A percentile compares a stretch with the other conserved stretches of the same genome.
Conservation (phyloP, 345 rosid genomes). For the Arabidopsis arenosa region DNA sequence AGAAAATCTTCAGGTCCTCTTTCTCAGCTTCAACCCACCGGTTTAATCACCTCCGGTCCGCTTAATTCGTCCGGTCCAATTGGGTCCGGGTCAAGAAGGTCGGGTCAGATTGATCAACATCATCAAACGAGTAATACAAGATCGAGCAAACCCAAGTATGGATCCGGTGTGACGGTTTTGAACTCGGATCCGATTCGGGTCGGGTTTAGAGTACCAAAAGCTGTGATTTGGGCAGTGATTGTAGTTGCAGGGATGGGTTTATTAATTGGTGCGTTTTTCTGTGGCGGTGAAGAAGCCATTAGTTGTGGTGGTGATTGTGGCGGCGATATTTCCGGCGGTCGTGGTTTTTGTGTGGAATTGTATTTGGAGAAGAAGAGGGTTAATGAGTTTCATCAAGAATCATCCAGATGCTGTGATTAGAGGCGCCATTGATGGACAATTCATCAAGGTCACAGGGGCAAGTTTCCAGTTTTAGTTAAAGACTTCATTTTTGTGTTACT, state of each 20-base stretch:
- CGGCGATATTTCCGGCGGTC: slow-evolving; percentile 65
- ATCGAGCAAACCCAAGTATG: slow-evolving; percentile 69
- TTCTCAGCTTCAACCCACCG: slow-evolving; percentile 92
- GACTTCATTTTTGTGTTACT: not conserved
- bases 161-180: slow-evolving; percentile 72
- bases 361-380: slow-evolving; percentile 67
- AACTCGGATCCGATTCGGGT: slow-evolving; percentile 68
- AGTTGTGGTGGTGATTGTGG: slow-evolving; percentile 74
- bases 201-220: slow-evolving; percentile 73
- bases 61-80: slow-evolving; percentile 75
- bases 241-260: slow-evolving; percentile 83
- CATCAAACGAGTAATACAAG: slow-evolving; percentile 14
- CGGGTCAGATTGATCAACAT: slow-evolving; percentile 77
- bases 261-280: slow-evolving; percentile 86
- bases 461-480: not conserved
- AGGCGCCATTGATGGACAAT: slow-evolving; percentile 86
- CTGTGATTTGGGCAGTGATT: slow-evolving; percentile 71
- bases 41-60: slow-evolving; percentile 95
- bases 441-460: slow-evolving; percentile 91
- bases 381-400: slow-evolving; percentile 61
- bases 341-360: slow-evolving; percentile 77
- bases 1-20: slow-evolving; percentile 94
- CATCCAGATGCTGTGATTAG: slow-evolving; percentile 82
- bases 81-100: slow-evolving; percentile 76
- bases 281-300: slow-evolving; percentile 90